These are phyloP conservation scores for Fallopia convolvulus DNA, from an alignment of 148 eudicot species.

Conservation along the genomic window DNA sequence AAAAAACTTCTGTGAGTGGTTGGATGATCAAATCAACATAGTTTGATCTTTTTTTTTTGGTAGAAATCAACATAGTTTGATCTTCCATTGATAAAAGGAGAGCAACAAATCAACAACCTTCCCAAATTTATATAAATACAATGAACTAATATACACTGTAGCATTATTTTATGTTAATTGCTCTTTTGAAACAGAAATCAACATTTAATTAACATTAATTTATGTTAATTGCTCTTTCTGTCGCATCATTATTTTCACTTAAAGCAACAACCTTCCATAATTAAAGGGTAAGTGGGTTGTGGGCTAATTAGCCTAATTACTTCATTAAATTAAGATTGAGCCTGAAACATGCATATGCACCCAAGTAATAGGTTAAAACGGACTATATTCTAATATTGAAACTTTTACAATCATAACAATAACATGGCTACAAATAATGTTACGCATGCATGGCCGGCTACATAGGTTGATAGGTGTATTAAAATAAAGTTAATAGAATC, in stretches of 20 bases:
- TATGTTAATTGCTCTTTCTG: neutral
- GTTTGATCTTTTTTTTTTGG: neutral
- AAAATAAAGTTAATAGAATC: neutral
- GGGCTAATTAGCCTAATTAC: neutral
- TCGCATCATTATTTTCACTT: neutral
- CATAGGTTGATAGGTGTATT: neutral
- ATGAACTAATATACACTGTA: neutral
- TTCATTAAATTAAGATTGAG: neutral
- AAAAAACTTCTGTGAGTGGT: neutral
- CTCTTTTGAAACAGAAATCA: neutral
- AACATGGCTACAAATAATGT: neutral
- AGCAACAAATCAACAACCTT: neutral
- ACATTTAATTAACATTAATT: neutral
- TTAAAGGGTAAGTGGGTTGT: neutral
- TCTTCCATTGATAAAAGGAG: neutral
- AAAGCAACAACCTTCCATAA: constrained; percentile 3
- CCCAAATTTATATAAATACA: too few relatives aligned
- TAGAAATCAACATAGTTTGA: neutral
- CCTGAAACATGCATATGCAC: constrained; percentile 8
- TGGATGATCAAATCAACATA: neutral
- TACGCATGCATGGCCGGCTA: constrained; percentile 3
- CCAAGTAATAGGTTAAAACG: neutral
- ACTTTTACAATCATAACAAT: neutral
- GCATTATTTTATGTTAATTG: too few relatives aligned
- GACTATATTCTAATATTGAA: neutral